These are phyloP conservation scores for Parathielavia appendiculata DNA, from an alignment of 495 filamentous ascomycete species.

Conservation along the genomic window DNA sequence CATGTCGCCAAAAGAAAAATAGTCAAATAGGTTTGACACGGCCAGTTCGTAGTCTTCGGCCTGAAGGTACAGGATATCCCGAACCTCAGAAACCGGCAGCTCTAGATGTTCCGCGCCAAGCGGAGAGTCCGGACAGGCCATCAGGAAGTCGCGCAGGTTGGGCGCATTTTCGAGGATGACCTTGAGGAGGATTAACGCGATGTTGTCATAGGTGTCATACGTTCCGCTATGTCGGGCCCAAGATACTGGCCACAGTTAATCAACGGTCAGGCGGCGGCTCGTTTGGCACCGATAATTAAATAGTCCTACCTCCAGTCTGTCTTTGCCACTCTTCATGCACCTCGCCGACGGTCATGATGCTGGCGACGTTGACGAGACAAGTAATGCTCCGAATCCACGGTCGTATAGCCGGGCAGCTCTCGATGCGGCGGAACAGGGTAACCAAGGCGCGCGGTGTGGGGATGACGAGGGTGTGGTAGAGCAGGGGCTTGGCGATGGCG, in stretches of 20 bases:
- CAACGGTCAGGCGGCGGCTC: conserved; percentile 2
- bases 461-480: conserved; percentile 33
- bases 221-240: conserved; percentile 12
- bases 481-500: conserved; percentile 28
- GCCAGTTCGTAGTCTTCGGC: not conserved
- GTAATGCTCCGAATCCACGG: conserved; percentile 30
- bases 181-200: conserved; percentile 26
- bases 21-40: conserved; percentile 5
- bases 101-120: conserved; percentile 14
- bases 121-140: conserved; percentile 31
- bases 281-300: not conserved
- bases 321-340: conserved; percentile 20
- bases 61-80: conserved; percentile 20
- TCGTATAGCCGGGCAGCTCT: conserved; percentile 21
- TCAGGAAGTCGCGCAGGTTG: conserved; percentile 26
- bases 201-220: not conserved
- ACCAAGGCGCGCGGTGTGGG: conserved; percentile 23
- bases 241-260: conserved; percentile 22
- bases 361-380: conserved; percentile 28
- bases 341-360: conserved; percentile 13
- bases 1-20: conserved; percentile 20
- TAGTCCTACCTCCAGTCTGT: conserved; percentile 28
- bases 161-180: conserved; percentile 22
- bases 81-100: conserved; percentile 4
- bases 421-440: conserved; percentile 21